Base-by-base conservation (phyloP, 2,329 filamentous ascomycete genomes). In the Colletotrichum simmondsii region DNA sequence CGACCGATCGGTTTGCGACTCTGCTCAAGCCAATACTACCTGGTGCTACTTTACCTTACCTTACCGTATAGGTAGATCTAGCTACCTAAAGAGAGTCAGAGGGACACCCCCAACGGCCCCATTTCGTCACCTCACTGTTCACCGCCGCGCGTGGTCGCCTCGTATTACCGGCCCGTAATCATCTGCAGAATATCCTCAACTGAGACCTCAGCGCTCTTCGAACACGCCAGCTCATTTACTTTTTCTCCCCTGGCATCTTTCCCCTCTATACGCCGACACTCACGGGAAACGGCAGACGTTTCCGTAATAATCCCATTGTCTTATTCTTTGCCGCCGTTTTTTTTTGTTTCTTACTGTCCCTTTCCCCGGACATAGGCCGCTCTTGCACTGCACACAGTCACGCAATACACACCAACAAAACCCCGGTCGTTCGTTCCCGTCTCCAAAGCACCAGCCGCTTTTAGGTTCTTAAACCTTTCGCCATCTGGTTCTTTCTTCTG, bases 21-120 rank as follows among this genome's bases (percentile, higher is more conserved):
- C 35, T 68, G 68, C 80, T 61, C 32, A 61, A 49, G 79, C 80
- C 70, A 63, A 65, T 65, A 73, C 71, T 65, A 42, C 56, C 61
- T 63, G 49, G 19, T 30, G 66, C 57, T 61, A 28, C 12, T 14
- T 24, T 42, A 30, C 22, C 22, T 26, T 42, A 28, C 19, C 19
- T 49, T 49, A 49, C 42, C 42, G 19, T 49, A 19, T 49, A 19
- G 42, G 42, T 49, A 49, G 42, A 49, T 10, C 42, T n/a, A 62
- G 59, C 26, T 26, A 54, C 32, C 24, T 16, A n/a, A 19, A 22
- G 42, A 63, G 46, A 35, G 46, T 53, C 28, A 53, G 46, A 64
- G 30, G 61, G 46, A 8, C 26, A 26, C 32, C 28, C 19, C 30
- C 61, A 54, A 64, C 30, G 61, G 49, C 8, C 8, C 32, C 22